These are phyloP conservation scores for Phytophthora rubi DNA, from an alignment of 352 stramenopile genomes.

Conservation along the genomic window DNA sequence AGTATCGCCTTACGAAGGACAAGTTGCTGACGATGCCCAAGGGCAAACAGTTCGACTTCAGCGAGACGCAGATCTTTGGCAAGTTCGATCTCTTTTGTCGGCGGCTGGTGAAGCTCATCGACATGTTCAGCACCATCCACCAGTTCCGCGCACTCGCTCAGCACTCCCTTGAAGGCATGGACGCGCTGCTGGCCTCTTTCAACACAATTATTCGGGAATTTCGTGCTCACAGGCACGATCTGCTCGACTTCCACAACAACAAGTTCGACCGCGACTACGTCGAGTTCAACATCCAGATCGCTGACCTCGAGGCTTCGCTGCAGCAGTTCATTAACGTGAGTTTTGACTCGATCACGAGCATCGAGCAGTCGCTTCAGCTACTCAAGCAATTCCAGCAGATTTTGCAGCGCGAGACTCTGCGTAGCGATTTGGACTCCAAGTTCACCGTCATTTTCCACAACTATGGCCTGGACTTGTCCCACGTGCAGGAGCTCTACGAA, in stretches of 20 bases:
- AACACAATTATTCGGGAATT: slow-evolving; percentile 87
- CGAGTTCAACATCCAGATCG: slow-evolving; percentile 94
- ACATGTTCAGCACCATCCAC: slow-evolving; percentile 93
- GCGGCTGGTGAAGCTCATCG: slow-evolving; percentile 90
- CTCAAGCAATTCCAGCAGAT: slow-evolving; percentile 91
- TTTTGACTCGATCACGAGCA: slow-evolving; percentile 91
- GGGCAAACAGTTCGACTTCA: slow-evolving; percentile 92
- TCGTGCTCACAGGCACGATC: slow-evolving; percentile 79
- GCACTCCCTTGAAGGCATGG: slow-evolving; percentile 93
- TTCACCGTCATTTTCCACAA: slow-evolving; percentile 94
- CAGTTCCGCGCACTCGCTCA: slow-evolving; percentile 91
- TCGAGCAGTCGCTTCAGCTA: slow-evolving; percentile 85
- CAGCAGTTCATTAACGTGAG: slow-evolving; percentile 93
- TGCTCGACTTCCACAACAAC: slow-evolving; percentile 90
- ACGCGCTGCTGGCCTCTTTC: slow-evolving; percentile 77
- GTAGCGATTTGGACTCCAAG: slow-evolving; percentile 87
- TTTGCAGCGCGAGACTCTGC: slow-evolving; percentile 84
- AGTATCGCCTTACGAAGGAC: slow-evolving; percentile 90
- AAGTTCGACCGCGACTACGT: slow-evolving; percentile 95
- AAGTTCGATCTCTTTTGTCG: slow-evolving; percentile 93
- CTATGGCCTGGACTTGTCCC: slow-evolving; percentile 87
- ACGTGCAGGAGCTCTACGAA: slow-evolving; percentile 90
- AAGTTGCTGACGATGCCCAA: slow-evolving; percentile 90
- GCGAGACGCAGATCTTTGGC: slow-evolving; percentile 91
- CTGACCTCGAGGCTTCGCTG: slow-evolving; percentile 84